A percentile compares a stretch with the other conserved stretches of the same genome.
Conservation (phyloP, 441 rosid genomes). For the Bocquillonia castaneifolia region DNA sequence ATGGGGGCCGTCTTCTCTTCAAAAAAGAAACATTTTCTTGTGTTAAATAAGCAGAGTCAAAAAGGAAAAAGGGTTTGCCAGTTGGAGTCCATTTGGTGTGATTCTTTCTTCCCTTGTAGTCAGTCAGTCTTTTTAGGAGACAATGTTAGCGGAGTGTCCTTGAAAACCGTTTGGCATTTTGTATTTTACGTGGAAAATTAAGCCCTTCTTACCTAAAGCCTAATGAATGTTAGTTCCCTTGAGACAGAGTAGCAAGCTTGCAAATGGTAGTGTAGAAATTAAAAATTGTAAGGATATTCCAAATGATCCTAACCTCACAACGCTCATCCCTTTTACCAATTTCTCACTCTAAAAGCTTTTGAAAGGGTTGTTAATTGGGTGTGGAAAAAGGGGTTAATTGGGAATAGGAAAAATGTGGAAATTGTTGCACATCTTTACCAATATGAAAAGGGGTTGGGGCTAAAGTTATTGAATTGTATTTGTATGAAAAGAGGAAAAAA, state of each 20-base stretch:
- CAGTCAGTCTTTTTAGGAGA: too few relatives aligned
- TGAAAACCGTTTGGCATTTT: background rate
- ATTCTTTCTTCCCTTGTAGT: background rate
- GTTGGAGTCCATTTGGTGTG: conserved; percentile 17
- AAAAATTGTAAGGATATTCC: conserved; percentile 29
- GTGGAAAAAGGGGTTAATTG: background rate
- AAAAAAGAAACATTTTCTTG: background rate
- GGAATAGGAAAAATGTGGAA: background rate
- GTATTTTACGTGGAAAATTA: too few relatives aligned
- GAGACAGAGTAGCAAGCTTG: background rate
- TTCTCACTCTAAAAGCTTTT: too few relatives aligned
- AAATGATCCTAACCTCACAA: too few relatives aligned
- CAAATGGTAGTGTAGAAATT: background rate
- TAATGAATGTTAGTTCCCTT: background rate
- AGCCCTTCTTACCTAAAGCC: too few relatives aligned
- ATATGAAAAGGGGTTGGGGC: conserved; percentile 9
- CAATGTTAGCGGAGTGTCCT: conserved; percentile 10
- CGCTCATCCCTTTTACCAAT: too few relatives aligned
- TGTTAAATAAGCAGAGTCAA: background rate
- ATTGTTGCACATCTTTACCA: background rate
- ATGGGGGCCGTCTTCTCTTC: too few relatives aligned
- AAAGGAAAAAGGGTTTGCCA: conserved; percentile 6
- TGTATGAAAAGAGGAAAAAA: conserved; percentile 26
- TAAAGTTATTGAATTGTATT: conserved; percentile 10
- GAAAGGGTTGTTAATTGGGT: too few relatives aligned